These are phyloP conservation scores for Microsporum ferrugineum DNA, from an alignment of 2,329 filamentous ascomycete genomes.

Conservation along the genomic window DNA sequence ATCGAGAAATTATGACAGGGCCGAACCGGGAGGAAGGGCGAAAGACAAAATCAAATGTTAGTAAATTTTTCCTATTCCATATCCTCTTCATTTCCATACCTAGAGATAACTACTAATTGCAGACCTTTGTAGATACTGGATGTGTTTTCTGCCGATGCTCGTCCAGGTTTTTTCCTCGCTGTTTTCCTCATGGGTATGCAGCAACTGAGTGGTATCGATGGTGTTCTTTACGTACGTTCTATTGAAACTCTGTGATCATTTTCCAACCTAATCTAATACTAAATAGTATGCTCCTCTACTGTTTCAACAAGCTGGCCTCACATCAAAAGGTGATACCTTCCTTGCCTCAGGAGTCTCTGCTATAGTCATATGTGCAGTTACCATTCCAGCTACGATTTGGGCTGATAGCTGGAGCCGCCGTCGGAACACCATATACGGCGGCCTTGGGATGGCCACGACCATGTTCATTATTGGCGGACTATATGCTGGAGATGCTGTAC, in stretches of 20 bases:
- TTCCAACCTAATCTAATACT: not conserved
- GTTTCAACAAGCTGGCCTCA: conserved; percentile 49
- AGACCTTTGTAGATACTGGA: not conserved
- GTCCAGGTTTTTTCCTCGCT: conserved; percentile 38
- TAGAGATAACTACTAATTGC: not conserved
- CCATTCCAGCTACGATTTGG: conserved; percentile 45
- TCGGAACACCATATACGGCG: conserved; percentile 44
- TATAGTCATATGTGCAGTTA: conserved; percentile 47
- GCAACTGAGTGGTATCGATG: conserved; percentile 53
- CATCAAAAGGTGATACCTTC: conserved; percentile 44
- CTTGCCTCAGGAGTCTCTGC: conserved; percentile 52
- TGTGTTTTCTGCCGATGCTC: not conserved
- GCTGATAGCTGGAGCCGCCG: conserved; percentile 49
- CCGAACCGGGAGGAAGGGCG: not conserved
- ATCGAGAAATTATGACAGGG: conserved; percentile 35
- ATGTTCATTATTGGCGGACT: conserved; percentile 28
- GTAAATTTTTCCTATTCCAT: not conserved
- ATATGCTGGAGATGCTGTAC: conserved; percentile 24
- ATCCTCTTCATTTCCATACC: not conserved
- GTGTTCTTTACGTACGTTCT: conserved; percentile 45
- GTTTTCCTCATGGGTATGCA: conserved; percentile 49
- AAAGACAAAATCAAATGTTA: not conserved
- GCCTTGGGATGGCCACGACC: conserved; percentile 36
- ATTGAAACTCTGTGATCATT: conserved; percentile 5
- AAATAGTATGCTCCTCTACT: conserved; percentile 48